These are phyloP conservation scores for Odonthalia washingtoniensis DNA, from an alignment of 31 red algal species.

Conservation along the genomic window DNA sequence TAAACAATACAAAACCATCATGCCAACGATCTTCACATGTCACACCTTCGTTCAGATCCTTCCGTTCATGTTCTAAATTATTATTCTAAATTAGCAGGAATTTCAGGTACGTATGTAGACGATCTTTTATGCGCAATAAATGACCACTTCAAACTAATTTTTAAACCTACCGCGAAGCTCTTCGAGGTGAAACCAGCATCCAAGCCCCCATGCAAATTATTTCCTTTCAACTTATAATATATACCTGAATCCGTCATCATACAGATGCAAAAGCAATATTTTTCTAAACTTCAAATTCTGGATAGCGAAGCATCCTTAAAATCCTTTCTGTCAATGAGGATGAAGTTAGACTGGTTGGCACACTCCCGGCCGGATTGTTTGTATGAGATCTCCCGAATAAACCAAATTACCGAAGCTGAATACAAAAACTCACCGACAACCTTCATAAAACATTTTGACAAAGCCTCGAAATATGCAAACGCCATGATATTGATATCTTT, in stretches of 20 bases:
- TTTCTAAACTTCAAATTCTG: slow-evolving; percentile 32
- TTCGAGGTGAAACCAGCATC: slow-evolving; percentile 23
- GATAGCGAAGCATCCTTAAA: background rate
- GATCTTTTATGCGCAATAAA: slow-evolving; percentile 14
- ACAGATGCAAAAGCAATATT: slow-evolving; percentile 18
- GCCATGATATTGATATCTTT: background rate
- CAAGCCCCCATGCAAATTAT: background rate
- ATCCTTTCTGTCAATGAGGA: too few relatives aligned
- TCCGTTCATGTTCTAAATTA: background rate
- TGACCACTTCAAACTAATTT: background rate
- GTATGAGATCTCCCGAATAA: slow-evolving; percentile 34
- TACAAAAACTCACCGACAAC: background rate
- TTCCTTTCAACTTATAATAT: slow-evolving; percentile 23
- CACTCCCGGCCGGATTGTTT: slow-evolving; percentile 26
- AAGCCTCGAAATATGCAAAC: slow-evolving; percentile 6
- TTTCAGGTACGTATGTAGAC: slow-evolving; percentile 43
- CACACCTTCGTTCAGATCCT: too few relatives aligned
- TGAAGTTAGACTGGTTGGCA: slow-evolving; percentile 51
- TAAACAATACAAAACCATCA: slow-evolving; percentile 44
- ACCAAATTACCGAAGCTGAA: slow-evolving; percentile 28
- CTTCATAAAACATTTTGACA: slow-evolving; percentile 37
- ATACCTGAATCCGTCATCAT: background rate
- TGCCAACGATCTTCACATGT: slow-evolving; percentile 15
- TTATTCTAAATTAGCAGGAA: slow-evolving; percentile 6
- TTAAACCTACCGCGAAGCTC: background rate